Evolutionary conservation across 805 yeast species (phyloP).

Genomic region (Wickerhamomyces canadensis): DNA sequence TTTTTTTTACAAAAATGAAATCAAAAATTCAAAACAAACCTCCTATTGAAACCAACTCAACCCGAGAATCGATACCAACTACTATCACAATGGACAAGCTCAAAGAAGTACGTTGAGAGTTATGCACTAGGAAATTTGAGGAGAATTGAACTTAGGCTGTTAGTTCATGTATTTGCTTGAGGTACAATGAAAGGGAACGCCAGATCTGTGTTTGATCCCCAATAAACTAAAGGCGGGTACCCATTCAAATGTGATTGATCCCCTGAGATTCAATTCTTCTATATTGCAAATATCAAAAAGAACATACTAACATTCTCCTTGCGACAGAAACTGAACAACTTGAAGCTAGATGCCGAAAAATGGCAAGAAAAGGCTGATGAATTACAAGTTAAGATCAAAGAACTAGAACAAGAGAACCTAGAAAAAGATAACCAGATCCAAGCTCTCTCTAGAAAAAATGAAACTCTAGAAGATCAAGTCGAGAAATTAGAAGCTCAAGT

Average conservation of each 20-base stretch:
- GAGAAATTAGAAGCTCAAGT: conserved; percentile 70
- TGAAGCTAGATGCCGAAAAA: conserved; percentile 90
- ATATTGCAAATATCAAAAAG: too few relatives aligned
- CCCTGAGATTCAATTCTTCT: too few relatives aligned
- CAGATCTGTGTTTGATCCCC: too few relatives aligned
- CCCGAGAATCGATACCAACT: too few relatives aligned
- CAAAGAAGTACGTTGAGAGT: conserved; percentile 46
- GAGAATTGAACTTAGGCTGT: too few relatives aligned
- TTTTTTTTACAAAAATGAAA: too few relatives aligned
- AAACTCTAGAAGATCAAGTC: conserved; percentile 75
- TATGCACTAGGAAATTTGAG: too few relatives aligned
- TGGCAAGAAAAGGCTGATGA: conserved; percentile 98
- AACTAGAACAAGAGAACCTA: conserved; percentile 83
- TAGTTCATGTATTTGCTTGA: too few relatives aligned
- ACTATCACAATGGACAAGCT: conserved; percentile 42
- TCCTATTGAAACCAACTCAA: too few relatives aligned
- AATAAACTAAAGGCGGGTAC: too few relatives aligned
- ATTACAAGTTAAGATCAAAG: conserved; percentile 72
- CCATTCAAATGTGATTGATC: too few relatives aligned
- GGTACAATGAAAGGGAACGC: not conserved
- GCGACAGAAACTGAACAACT: conserved; percentile 73
- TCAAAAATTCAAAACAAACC: too few relatives aligned
- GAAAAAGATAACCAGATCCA: conserved; percentile 95
- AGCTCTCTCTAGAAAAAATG: conserved; percentile 87
- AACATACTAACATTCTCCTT: conserved; percentile 8